Base-by-base conservation (phyloP, 805 yeast species). In the Candida maltosa region DNA sequence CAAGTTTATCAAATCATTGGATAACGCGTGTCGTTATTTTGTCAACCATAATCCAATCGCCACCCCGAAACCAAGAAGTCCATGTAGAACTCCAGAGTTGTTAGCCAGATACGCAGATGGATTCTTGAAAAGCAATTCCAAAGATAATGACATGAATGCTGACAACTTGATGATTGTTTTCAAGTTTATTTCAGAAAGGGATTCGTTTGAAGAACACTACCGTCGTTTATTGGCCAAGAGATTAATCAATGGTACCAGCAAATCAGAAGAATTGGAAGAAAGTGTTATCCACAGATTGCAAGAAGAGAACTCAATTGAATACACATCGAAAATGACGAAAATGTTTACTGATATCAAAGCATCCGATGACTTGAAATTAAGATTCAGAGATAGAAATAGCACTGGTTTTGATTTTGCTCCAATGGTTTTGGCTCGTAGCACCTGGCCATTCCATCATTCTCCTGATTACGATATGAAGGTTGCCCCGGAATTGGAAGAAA, bases 291-390 rank as follows among this genome's bases (percentile, higher is more conserved):
- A 87, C 50, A 78, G 85, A 50, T 73, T 93, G 46, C 94, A 88
- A 56, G 83, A 84, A 39, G 95, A 84, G 41, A 91, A 93, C 60
- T 87, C 95, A 14, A 71, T 82, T 55, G 97, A 93, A 54, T 93
- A 91, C 58, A 89, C 97, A 1, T 82, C 87, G 36, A 91, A 89
- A 58, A 85, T 93, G 59, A 85, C 95, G 16, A 86, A 88, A 49
- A 93, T 93, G 99, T 89, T 93, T 58, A 85, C 83, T 56, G 98
- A 93, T 62, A 87, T 93, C 70, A 76, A 83, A 48, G 76, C 91
- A 3, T 86, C 96, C 0, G 78, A 77, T 42, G 91, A 87, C 37
- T 69, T 93, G 53, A 84, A 80, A 48, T 44, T 53, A n/a, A 59
- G 65, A 32, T 80, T 82, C 52, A 47, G 46, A 17, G 42, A 46